Base-by-base conservation (phyloP, 768 basidiomycete genomes). In the Termitomyces sp. region DNA sequence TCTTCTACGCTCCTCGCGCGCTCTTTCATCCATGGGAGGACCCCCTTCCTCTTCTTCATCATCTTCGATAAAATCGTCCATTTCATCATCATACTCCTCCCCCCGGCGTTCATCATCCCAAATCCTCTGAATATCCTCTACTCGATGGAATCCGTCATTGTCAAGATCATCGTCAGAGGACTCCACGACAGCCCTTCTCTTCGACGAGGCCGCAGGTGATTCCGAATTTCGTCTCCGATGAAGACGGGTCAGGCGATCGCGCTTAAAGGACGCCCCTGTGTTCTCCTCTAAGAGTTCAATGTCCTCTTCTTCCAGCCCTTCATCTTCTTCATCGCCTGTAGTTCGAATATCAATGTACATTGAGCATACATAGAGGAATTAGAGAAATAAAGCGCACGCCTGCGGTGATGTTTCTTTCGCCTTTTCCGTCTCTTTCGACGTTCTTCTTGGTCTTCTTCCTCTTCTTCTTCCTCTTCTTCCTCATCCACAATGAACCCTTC, bases 401-500 rank as follows among this genome's bases (percentile, higher is more conserved):
- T 73, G 66, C 78, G 81, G 68, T 89, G 85, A 61, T 81, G 79
- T 63, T 77, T 82, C 72, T 85, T 86, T 65, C 86, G 80, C 58
- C 82, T 78, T 67, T 85, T 91, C 56, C 81, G 79, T 60, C 79
- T 79, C 61, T 81, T 78, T 55, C 79, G 75, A 52, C 78, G 80
- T 41, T 81, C 78, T 18, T 82, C 83, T 13, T 80, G 83, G 2
- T 81, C 84, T 0, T 83, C 84, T 0, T 84, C 88, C 3, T 88
- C 90, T 0, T 93, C 90, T 0, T 93, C 91, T 7, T 93, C 89
- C 0, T 90, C 93, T 56, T 95, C 92, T 9, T 90, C 88, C 53
- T 88, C 90, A 53, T 90, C 90, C 7, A 94, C 94, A 63, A 98
- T 97, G 66, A 98, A 97, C 0, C 91, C 94, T 47, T 94, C 90